Conservation (phyloP, 2,329 filamentous ascomycete genomes). For the Apiospora saccharicola region DNA sequence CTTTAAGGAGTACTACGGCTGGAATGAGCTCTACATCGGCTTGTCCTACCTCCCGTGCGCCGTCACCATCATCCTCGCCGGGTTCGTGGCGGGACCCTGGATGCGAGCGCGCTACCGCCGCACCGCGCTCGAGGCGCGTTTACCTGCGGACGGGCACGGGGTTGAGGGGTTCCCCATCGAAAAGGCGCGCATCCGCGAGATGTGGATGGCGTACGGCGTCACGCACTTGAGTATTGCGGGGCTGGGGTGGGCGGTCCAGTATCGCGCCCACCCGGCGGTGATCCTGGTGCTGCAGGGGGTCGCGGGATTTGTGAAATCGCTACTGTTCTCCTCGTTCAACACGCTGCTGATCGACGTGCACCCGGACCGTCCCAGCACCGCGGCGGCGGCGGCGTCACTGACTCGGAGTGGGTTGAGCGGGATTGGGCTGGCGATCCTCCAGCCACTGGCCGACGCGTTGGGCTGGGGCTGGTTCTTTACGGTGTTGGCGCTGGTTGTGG, state of each 20-base stretch:
- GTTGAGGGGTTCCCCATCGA: constrained; percentile 25
- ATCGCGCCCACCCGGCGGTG: constrained; percentile 19
- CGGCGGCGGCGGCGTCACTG: constrained; percentile 24
- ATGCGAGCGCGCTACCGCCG: constrained; percentile 26
- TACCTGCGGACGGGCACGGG: constrained; percentile 16
- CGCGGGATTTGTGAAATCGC: constrained; percentile 11
- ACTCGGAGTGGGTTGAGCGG: constrained; percentile 25
- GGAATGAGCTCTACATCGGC: constrained; percentile 14
- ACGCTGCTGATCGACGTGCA: constrained; percentile 25
- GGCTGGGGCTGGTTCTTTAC: constrained; percentile 27
- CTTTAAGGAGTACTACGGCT: constrained; percentile 23
- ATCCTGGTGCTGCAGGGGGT: constrained; percentile 19
- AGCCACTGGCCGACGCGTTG: constrained; percentile 12
- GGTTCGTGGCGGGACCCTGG: constrained; percentile 25
- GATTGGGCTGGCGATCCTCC: constrained; percentile 21
- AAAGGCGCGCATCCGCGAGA: constrained; percentile 22
- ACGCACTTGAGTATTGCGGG: constrained; percentile 24
- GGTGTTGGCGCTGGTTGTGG: constrained; percentile 17
- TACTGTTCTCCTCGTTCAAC: constrained; percentile 25
- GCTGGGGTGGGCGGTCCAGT: constrained; percentile 21
- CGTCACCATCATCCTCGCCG: constrained; percentile 15
- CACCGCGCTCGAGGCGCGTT: constrained; percentile 22
- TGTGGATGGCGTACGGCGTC: constrained; percentile 21
- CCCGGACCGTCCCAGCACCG: constrained; percentile 25
- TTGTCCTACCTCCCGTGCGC: constrained; percentile 25